Conservation (phyloP, 164 flowering plant genomes). For the Vitis amurensis region DNA sequence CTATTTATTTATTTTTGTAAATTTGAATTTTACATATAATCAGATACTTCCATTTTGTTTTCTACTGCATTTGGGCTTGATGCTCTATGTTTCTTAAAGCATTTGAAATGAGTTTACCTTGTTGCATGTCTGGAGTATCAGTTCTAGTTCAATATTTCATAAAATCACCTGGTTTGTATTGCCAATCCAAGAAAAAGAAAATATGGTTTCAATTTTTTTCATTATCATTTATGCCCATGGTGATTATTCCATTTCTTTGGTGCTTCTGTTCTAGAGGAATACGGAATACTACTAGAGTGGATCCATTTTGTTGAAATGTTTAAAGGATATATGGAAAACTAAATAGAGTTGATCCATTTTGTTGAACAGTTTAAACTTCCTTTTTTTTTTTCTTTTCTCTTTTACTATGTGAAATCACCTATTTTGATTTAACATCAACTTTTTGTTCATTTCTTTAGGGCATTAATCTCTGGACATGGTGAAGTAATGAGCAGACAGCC, state of each 20-base stretch:
- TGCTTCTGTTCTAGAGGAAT: neutral
- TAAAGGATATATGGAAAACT: neutral
- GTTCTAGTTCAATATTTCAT: neutral
- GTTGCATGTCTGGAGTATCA: neutral
- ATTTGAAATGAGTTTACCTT: neutral
- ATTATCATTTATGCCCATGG: neutral
- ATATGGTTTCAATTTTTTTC: neutral
- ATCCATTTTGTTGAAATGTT: too few species aligned
- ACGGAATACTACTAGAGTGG: too few species aligned
- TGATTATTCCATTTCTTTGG: neutral
- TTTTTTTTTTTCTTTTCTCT: too few species aligned
- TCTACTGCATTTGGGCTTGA: neutral
- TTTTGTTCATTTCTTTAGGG: conserved; percentile 6
- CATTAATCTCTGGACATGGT: neutral
- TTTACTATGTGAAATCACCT: neutral
- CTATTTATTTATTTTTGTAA: neutral
- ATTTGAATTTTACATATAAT: neutral
- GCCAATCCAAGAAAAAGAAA: neutral
- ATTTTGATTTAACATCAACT: neutral
- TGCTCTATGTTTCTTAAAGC: neutral
- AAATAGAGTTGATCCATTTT: too few species aligned
- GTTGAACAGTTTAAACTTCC: too few species aligned
- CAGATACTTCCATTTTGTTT: neutral
- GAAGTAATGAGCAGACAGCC: conserved; percentile 10
- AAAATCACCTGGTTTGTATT: neutral